Base-by-base conservation (phyloP, 148 eudicot genomes). In the Talinum fruticosum region DNA sequence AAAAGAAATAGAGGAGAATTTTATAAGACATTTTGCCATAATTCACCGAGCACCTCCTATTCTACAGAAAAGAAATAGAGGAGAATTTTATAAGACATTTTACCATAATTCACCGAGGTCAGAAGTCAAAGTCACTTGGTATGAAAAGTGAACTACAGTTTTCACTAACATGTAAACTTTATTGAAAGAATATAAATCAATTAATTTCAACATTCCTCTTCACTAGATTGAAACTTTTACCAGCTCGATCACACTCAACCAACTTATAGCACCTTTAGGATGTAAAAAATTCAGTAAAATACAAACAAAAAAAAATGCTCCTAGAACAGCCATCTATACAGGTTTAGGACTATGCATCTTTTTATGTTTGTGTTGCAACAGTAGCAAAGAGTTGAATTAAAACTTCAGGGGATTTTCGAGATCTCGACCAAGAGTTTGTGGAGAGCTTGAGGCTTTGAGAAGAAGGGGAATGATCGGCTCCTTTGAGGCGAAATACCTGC, bases 381-480 rank as follows among this genome's bases (percentile, higher is more conserved):
- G 21, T 21, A 32, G 59, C 32, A 64, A 44, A 19, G 72, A 76
- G 62, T 44, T 64, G 24, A 36, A 15, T 19, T 26, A 32, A 7
- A 54, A 72, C 62, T 66, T 84, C 54, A 87, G 14, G 73, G 78
- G 71, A 87, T 82, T 71, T 82, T 87, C 23, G 94, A 84, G 61
- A 95, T 91, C 80, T 95, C 97, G 53, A 93, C 88, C 61, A 95
- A 82, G 30, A 79, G 77, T 75, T 84, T 93, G 81, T 95, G 96
- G 19, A 95, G 83, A 41, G 94, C 90, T 87, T 95, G 99, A 71
- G 99, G 99, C 80, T 90, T 95, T 5, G 99, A 95, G 84, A 95
- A 95, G 83, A 95, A 95, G 0, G 99, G 99, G 97, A 89, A 83
- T 95, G 99, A 77, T 95, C 99, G 16, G 97, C 85, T 21, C 97